Evolutionary conservation across 805 yeast species (phyloP).

Genomic region (Metschnikowia shivogae): DNA sequence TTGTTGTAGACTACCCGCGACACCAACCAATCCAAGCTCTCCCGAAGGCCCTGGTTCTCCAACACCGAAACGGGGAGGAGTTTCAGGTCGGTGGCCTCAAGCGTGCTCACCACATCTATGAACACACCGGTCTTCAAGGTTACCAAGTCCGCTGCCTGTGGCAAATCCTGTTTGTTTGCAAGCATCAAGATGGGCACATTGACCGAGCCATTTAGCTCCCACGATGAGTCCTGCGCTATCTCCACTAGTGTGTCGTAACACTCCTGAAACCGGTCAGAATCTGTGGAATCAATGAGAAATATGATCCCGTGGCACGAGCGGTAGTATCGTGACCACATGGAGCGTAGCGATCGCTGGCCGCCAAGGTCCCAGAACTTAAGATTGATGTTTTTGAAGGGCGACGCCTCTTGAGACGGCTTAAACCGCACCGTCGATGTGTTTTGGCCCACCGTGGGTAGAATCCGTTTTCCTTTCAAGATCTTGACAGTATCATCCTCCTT

Average conservation of each 20-base stretch:
- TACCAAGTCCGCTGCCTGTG: conserved; percentile 44
- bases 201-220: conserved; percentile 35
- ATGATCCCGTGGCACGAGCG: conserved; percentile 85
- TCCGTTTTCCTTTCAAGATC: conserved; percentile 47
- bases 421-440: conserved; percentile 51
- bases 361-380: conserved; percentile 96
- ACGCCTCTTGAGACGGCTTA: conserved; percentile 22
- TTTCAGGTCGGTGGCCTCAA: conserved; percentile 87
- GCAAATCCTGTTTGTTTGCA: conserved; percentile 87
- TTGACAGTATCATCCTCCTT: conserved; percentile 19
- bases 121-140: conserved; percentile 75
- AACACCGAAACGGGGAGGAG: conserved; percentile 87
- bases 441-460: conserved; percentile 93
- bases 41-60: conserved; percentile 77
- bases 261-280: conserved; percentile 75
- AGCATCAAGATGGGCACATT: conserved; percentile 88
- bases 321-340: conserved; percentile 86
- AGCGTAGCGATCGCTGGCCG: conserved; percentile 82
- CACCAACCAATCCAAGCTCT: conserved; percentile 86
- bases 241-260: conserved; percentile 62
- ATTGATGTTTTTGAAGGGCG: conserved; percentile 40
- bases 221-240: conserved; percentile 41
- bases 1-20: conserved; percentile 68
- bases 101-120: conserved; percentile 73
- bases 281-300: conserved; percentile 90